Evolutionary conservation across 2,329 filamentous ascomycete genomes (phyloP).

Genomic region (Ascochyta rabiei): DNA sequence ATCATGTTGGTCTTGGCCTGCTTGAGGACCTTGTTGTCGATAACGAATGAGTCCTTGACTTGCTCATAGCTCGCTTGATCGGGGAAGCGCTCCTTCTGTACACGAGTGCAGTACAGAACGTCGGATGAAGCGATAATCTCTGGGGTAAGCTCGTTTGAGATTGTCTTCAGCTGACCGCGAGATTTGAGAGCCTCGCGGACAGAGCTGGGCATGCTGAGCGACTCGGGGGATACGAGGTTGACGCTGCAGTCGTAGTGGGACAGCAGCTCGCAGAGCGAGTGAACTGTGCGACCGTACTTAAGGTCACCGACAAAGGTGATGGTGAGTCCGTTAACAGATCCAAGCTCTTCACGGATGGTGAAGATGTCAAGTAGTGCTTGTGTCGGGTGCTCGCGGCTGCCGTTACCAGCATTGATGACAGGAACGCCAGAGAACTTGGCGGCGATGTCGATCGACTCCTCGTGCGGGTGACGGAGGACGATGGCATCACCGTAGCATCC

Average conservation of each 20-base stretch:
- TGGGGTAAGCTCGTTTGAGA: constrained; percentile 79
- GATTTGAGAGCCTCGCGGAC: constrained; percentile 73
- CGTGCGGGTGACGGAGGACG: constrained; percentile 91
- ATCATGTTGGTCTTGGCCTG: constrained; percentile 92
- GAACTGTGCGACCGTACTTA: constrained; percentile 89
- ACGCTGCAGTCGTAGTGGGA: constrained; percentile 94
- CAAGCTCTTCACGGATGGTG: constrained; percentile 96
- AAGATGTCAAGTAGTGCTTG: constrained; percentile 98
- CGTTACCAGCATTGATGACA: constrained; percentile 96
- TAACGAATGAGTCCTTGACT: constrained; percentile 85
- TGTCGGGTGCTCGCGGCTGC: constrained; percentile 93
- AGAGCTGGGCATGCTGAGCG: constrained; percentile 75
- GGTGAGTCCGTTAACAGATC: constrained; percentile 91
- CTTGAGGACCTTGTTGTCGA: constrained; percentile 89
- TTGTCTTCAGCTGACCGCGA: constrained; percentile 77
- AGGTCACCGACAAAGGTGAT: constrained; percentile 97
- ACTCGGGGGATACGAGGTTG: constrained; percentile 85
- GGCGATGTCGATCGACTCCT: constrained; percentile 78
- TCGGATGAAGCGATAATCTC: constrained; percentile 87
- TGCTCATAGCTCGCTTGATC: constrained; percentile 79
- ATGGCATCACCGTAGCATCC: constrained; percentile 94
- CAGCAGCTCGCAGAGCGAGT: constrained; percentile 92
- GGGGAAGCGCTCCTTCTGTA: constrained; percentile 96
- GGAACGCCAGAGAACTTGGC: constrained; percentile 88
- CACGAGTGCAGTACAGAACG: constrained; percentile 94